Base-by-base conservation (phyloP, 2,329 filamentous ascomycete species). In the Lecanoromycetidae sp. region DNA sequence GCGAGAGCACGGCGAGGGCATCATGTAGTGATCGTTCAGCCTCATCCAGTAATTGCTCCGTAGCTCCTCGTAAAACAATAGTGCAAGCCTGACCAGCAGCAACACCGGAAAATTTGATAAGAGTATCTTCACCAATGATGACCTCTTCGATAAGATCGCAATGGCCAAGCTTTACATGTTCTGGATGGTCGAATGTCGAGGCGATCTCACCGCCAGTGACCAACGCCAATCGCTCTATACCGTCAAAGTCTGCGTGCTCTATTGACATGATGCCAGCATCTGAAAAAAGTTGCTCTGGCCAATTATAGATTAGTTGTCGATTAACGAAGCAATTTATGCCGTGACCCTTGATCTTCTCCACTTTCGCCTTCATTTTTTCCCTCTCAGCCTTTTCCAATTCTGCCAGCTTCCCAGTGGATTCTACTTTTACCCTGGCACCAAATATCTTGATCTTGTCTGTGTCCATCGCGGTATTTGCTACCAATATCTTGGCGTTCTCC, bases 371-470 rank as follows among this genome's bases (percentile, higher is more conserved):
- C 91, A 98, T 98, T 80, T 96, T 96, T 60, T 98, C 91, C 60
- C 87, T 84, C 72, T 96, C 91, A 5, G 91, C 91, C 76, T 93
- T 94, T 68, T 98, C 91, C 46, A 98, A 74, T 60, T 98, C 91
- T n/a, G 91, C 91, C 41, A 98, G 77, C 74, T 96, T 95, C 64
- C 87, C 87, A 3, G 91, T 98, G 26, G 87, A 90, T 57, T 86
- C 84, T 51, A 98, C 91, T 76, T 96, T 96, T 60, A 98, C 87
- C 50, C 90, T 80, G 13, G 91, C 91, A 54, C 91, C 91, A 60
- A 98, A 98, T 60, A 98, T 96, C 77, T 98, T 98, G 71, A 98
- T 86, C 75, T 98, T 98, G 71, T 98, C 91, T 29, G 91, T 98
- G 68, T 98, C 91, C 91, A 98, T 98, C 10, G 88, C 84, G 8